Base-by-base conservation (phyloP, 2,329 filamentous ascomycete species). In the Fusarium floridanum region DNA sequence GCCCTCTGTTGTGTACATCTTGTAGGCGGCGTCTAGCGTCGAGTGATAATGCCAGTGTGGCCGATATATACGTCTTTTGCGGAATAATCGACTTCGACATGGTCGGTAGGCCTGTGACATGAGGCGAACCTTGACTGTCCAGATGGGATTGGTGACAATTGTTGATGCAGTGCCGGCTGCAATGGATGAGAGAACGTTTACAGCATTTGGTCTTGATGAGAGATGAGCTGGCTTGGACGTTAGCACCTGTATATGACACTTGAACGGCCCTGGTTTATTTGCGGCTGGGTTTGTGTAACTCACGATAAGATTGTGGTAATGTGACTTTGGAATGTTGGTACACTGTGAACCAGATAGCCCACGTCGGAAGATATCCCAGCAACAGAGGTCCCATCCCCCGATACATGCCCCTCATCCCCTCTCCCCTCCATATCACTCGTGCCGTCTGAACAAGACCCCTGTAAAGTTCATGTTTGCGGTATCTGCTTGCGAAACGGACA, bases 121-220 rank as follows among this genome's bases (percentile, higher is more conserved):
- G 75, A 98, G 89, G 74, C 97, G 90, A 45, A 97, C 98, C 84
- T 98, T 99, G 86, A 99, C 97, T 29, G 98, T 96, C 97, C 97
- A 99, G 68, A 99, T 98, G 0, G 97, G 97, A 82, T 98, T 98
- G n/a, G 97, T 98, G 70, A 92, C 93, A 72, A 98, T 88, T 2
- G 96, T 98, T 11, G 76, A 95, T 97, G 85, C 93, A 67, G 91
- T 94, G 63, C 97, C 97, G 22, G 95, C 97, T 62, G 95, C 89
- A 68, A 98, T 90, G 8, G 96, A 97, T 27, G 96, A 96, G 86
- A 93, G 94, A 74, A 96, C 92, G 80, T 94, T 94, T 76, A 95
- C 56, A 3, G 24, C 16, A 12, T 72, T 64, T 10, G 67, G 64
- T 6, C 55, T 67, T 36, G 70, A 67, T 2, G 61, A 60, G 12